Conservation (phyloP, 768 basidiomycete genomes). For the Thelephora ganbajun region DNA sequence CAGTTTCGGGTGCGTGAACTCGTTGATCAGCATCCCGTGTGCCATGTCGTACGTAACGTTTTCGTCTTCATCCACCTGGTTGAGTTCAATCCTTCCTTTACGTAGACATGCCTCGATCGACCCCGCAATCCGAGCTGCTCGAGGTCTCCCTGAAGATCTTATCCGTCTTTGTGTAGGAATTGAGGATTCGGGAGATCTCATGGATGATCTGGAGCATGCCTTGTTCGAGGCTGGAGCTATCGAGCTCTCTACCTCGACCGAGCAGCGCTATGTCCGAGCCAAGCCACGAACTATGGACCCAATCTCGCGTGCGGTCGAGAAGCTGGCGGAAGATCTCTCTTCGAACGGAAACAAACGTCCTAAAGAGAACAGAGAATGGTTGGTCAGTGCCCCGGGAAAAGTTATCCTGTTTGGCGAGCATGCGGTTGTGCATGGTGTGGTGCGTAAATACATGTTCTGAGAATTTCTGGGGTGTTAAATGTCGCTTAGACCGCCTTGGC, state of each 20-base stretch:
- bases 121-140: constrained; percentile 84
- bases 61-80: constrained; percentile 2
- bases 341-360: constrained; percentile 4
- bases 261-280: constrained; percentile 34
- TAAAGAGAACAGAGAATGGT: constrained; percentile 44
- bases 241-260: constrained; percentile 32
- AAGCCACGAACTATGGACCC: constrained; percentile 15
- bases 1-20: constrained; percentile 96
- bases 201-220: constrained; percentile 91
- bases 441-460: constrained; percentile 28
- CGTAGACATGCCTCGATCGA: constrained; percentile 93
- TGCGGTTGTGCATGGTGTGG: constrained; percentile 94
- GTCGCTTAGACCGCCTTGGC: constrained; percentile 73
- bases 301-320: constrained; percentile 53
- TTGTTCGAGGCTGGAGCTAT: constrained; percentile 88
- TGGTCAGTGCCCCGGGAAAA: constrained; percentile 94
- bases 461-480: no score
- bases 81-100: constrained; percentile 2
- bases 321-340: constrained; percentile 25
- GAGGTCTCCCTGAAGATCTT: constrained; percentile 95
- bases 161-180: constrained; percentile 98
- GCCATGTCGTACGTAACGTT: constrained; percentile 84
- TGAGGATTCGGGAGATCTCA: constrained; percentile 83
- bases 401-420: constrained; percentile 98
- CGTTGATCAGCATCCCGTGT: constrained; percentile 97